phyloP scores from a whole-genome alignment of 192 early-diverging fungal species.

The Piromyces finnis region DNA sequence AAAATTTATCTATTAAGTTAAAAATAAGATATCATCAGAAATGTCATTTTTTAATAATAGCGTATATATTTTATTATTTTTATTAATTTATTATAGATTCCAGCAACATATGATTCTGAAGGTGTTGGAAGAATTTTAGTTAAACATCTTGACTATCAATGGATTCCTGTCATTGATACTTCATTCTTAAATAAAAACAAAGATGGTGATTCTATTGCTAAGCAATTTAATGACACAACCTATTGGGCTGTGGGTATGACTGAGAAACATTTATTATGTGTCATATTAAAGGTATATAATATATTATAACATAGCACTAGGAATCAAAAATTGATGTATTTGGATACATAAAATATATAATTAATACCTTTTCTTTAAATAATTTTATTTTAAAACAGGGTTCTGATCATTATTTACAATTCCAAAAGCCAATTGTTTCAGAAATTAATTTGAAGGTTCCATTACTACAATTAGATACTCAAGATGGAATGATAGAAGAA shows the following conservation, averaged over 20 bases:
- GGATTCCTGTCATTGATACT: conserved; percentile 70
- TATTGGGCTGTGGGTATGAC: conserved; percentile 81
- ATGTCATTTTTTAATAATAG: too few relatives aligned
- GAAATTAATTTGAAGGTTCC: conserved; percentile 52
- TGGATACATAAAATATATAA: too few relatives aligned
- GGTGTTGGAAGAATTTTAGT: conserved; percentile 58
- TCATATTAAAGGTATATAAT: conserved; percentile 28
- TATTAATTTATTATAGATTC: conserved; percentile 32
- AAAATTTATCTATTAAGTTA: too few relatives aligned
- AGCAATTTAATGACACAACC: conserved; percentile 19
- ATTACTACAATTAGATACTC: conserved; percentile 27
- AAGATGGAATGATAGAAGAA: conserved; percentile 14
- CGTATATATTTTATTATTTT: too few relatives aligned
- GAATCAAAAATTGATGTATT: too few relatives aligned
- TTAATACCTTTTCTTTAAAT: too few relatives aligned
- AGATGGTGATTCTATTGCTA: conserved; percentile 1
- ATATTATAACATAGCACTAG: too few relatives aligned
- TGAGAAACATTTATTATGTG: conserved; percentile 47
- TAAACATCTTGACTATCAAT: conserved; percentile 43
- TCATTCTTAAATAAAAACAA: conserved; percentile 2
- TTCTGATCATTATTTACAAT: conserved; percentile 32
- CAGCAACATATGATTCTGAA: conserved; percentile 58
- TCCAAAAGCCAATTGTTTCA: conserved; percentile 49
- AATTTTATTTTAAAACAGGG: conserved; percentile 21
- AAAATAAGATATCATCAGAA: too few relatives aligned